Evolutionary conservation across 768 basidiomycete species (phyloP), one percentile per base, ranked within the genome.

Genomic region (Auriscalpium orientale): DNA sequence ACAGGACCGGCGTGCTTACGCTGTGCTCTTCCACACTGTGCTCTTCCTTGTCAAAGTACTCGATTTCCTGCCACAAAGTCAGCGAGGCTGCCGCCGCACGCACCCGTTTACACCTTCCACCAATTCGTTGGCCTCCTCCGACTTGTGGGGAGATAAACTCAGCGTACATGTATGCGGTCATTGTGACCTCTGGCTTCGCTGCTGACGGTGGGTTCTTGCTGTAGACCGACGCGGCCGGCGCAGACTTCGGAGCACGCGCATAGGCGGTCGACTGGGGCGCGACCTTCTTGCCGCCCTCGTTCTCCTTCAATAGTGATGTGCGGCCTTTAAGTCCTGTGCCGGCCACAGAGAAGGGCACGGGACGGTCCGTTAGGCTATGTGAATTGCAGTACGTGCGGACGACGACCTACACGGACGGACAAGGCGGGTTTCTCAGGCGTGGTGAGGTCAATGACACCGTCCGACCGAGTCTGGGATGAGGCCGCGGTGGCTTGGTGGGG

Each of bases 31-130:
- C 63, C 68, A 84, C 84, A 56, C 73, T 87, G 65, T 95, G 81
- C 66, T 83, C 80, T 9, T 91, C 89, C 68, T 80, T 82, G 69
- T 95, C 92, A 57, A 94, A 95, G 75, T 85, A 94, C 54, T 84
- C 85, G 58, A 89, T 84, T 65, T 95, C 94, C 75, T 95, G 91
- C 50, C 90, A 77, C 12, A 97, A 72, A 49, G 91, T 84, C 5
- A 93, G 46, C 7, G 34, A 10, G n/a, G 9, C 21, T 22, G 40
- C 47, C 10, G 58, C 46, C n/a, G n/a, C n/a, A 37, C 72, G 61
- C 49, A 75, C 71, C 78, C 72, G 47, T 67, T 65, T 21, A 80
- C 61, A 3, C 56, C 62, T 43, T 66, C 66, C 1, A 73, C 69
- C 6, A 78, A 66, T 22, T 66, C 71, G 46, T 79, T 64, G 0